These are phyloP conservation scores for Aspergillus bombycis DNA, from an alignment of 2,329 filamentous ascomycete species.

Conservation along the genomic window DNA sequence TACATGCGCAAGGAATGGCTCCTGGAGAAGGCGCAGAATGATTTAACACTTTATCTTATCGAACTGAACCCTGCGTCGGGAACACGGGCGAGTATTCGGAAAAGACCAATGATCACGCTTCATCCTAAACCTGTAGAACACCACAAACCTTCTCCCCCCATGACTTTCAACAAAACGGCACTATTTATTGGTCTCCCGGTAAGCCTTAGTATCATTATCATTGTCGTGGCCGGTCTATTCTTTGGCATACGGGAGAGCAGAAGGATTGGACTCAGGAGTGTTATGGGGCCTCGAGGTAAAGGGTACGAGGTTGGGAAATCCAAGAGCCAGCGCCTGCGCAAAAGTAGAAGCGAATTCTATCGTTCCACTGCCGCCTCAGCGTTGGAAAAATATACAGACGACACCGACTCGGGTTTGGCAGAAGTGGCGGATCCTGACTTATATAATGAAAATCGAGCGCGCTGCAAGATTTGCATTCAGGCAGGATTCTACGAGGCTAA, in stretches of 20 bases:
- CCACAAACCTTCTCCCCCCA: slow-evolving; percentile 35
- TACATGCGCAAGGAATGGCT: slow-evolving; percentile 46
- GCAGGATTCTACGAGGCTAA: slow-evolving; percentile 42
- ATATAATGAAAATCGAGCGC: slow-evolving; percentile 35
- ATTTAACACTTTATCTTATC: slow-evolving; percentile 42
- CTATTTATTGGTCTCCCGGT: slow-evolving; percentile 49
- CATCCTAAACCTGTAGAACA: slow-evolving; percentile 38
- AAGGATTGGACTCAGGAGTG: slow-evolving; percentile 38
- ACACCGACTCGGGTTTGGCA: slow-evolving; percentile 22
- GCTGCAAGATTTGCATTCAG: slow-evolving; percentile 37
- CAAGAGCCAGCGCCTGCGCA: slow-evolving; percentile 37
- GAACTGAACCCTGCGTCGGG: slow-evolving; percentile 32
- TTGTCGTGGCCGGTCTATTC: slow-evolving; percentile 42
- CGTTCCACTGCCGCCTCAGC: slow-evolving; percentile 34
- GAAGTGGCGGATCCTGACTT: slow-evolving; percentile 28
- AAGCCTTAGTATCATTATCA: slow-evolving; percentile 38
- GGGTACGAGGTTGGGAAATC: slow-evolving; percentile 44
- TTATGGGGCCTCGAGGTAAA: slow-evolving; percentile 38
- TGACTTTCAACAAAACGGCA: slow-evolving; percentile 35
- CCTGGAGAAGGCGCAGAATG: slow-evolving; percentile 39
- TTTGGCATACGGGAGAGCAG: slow-evolving; percentile 48
- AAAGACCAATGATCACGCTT: slow-evolving; percentile 43
- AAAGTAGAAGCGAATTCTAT: slow-evolving; percentile 30
- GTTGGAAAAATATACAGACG: slow-evolving; percentile 27
- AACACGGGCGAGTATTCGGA: slow-evolving; percentile 28